Base-by-base conservation (phyloP, 2,329 filamentous ascomycete species). In the Xylaria sp. region DNA sequence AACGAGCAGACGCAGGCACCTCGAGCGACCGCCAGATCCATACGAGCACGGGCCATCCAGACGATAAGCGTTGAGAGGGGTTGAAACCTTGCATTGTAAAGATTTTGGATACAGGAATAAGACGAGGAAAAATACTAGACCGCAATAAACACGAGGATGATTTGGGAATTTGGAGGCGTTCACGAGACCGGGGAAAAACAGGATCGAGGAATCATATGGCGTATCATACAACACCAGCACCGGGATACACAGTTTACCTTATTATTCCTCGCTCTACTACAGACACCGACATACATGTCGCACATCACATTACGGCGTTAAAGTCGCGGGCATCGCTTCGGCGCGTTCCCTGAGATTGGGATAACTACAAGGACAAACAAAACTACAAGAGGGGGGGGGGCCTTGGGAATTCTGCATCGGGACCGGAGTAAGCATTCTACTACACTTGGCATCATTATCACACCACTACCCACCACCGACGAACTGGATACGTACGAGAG, bases 341-440 rank as follows among this genome's bases (percentile, higher is more conserved):
- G 65, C 61, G 57, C 23, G 51, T 65, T 59, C 39, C 32, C 41
- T 59, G 52, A 50, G 48, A 65, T 65, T 59, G 25, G 52, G 46
- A 44, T 71, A 57, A 63, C 68, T 65, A 71, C 60, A 60, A 54
- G 37, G 63, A 44, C 34, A 44, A 37, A 58, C 1, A 61, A 54
- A 48, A 58, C 34, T 28, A 58, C 52, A 61, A 61, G 67, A 71
- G 61, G 41, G 61, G 52, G 28, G 23, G 23, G 23, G n/a, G n/a
- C n/a, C 50, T 52, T 52, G 58, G 58, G 68, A 46, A 66, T 59
- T 66, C 66, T 74, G 73, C 73, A 74, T 74, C 41, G 69, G 69
- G 73, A 63, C 32, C 60, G 72, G 73, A 74, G 73, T 71, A 64
- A 67, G 65, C 70, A 71, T 74, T 70, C 57, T 32, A 58, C 55